Conservation (phyloP, 805 yeast species). For the Teunomyces tritomae region DNA sequence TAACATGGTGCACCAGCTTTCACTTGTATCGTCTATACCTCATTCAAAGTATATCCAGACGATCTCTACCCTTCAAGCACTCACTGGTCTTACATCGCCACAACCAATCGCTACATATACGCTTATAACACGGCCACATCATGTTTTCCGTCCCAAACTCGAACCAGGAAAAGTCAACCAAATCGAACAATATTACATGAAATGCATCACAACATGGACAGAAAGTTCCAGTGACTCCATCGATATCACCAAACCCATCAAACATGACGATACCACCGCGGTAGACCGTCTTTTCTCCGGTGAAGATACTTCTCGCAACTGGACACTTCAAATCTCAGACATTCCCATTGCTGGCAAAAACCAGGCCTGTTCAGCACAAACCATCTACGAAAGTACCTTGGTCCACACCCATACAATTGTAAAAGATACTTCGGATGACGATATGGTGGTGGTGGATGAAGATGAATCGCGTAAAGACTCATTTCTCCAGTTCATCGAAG, state of each 20-base stretch:
- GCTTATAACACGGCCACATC: conserved; percentile 47
- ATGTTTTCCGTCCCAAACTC: conserved; percentile 51
- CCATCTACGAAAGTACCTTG: conserved; percentile 60
- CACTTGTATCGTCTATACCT: conserved; percentile 45
- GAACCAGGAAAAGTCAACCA: conserved; percentile 57
- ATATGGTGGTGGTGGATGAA: not conserved
- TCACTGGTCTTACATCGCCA: conserved; percentile 49
- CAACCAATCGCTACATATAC: conserved; percentile 48
- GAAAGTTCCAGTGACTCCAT: conserved; percentile 16
- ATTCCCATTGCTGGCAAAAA: conserved; percentile 74
- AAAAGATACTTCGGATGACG: not conserved
- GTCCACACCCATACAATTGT: conserved; percentile 46
- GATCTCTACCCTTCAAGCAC: conserved; percentile 47
- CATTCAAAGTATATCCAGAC: conserved; percentile 41
- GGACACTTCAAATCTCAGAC: conserved; percentile 68
- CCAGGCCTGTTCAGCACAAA: conserved; percentile 59
- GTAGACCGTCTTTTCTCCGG: conserved; percentile 31
- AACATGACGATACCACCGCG: conserved; percentile 16
- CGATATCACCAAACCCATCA: conserved; percentile 26
- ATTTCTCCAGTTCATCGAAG: conserved; percentile 47
- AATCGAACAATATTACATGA: conserved; percentile 53
- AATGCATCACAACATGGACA: conserved; percentile 49
- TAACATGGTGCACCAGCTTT: conserved; percentile 54
- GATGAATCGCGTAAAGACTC: conserved; percentile 25
- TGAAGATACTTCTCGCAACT: conserved; percentile 28